Conservation (phyloP, 768 basidiomycete species). For the Strobilomyces echinocephalus region DNA sequence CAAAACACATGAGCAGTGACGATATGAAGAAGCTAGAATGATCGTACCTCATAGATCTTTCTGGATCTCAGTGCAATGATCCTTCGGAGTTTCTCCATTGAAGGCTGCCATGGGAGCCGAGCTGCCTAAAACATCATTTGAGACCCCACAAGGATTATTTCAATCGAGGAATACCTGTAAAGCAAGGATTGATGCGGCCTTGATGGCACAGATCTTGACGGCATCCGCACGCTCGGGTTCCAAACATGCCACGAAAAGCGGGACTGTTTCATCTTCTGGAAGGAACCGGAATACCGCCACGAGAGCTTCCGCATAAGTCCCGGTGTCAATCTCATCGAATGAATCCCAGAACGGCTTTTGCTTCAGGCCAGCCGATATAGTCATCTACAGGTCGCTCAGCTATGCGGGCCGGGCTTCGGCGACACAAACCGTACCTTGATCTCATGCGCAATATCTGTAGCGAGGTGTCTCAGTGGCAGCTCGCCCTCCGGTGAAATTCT, state of each 20-base stretch:
- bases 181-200: slow-evolving; percentile 63
- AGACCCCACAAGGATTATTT: background rate
- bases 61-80: slow-evolving; percentile 46
- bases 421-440: slow-evolving; percentile 51
- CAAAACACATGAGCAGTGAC: slow-evolving; percentile 8
- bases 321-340: slow-evolving; percentile 68
- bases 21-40: slow-evolving; percentile 3
- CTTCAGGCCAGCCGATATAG: slow-evolving; percentile 26
- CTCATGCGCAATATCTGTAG: slow-evolving; percentile 72
- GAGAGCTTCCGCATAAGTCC: slow-evolving; percentile 69
- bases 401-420: slow-evolving; percentile 16
- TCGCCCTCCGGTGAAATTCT: slow-evolving; percentile 52
- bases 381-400: slow-evolving; percentile 16
- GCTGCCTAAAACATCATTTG: slow-evolving; percentile 37
- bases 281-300: slow-evolving; percentile 69
- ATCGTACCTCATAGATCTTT: slow-evolving; percentile 51
- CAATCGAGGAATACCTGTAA: slow-evolving; percentile 48
- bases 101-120: slow-evolving; percentile 52
- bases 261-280: slow-evolving; percentile 54
- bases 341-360: slow-evolving; percentile 70
- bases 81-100: slow-evolving; percentile 45
- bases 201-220: slow-evolving; percentile 72
- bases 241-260: slow-evolving; percentile 59
- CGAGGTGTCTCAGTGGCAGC: slow-evolving; percentile 57
- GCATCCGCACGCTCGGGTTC: slow-evolving; percentile 77